These are phyloP conservation scores for Candida piceae DNA, from an alignment of 805 yeast genomes.

Conservation along the genomic window DNA sequence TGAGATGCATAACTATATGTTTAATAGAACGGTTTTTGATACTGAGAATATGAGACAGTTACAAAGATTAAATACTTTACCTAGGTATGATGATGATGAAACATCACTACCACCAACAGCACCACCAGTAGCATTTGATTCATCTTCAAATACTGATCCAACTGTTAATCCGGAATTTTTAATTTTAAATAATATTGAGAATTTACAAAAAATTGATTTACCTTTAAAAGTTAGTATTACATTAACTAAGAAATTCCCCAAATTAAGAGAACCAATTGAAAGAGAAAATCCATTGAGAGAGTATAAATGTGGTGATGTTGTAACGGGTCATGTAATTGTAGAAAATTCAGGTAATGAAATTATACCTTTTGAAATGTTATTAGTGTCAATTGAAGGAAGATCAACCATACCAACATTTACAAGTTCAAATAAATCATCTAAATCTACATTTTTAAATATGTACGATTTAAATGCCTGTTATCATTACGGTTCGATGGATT, in stretches of 20 bases:
- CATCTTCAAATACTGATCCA: slow-evolving; percentile 7
- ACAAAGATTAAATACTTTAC: neutral
- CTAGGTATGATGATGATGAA: neutral
- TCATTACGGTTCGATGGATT: slow-evolving; percentile 32
- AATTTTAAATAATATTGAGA: slow-evolving; percentile 24
- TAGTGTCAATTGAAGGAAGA: slow-evolving; percentile 51
- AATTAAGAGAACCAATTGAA: slow-evolving; percentile 12
- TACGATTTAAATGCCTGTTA: slow-evolving; percentile 50
- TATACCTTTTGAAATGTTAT: slow-evolving; percentile 58
- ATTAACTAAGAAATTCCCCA: slow-evolving; percentile 41
- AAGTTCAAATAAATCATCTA: slow-evolving; percentile 6
- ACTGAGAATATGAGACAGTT: slow-evolving; percentile 1
- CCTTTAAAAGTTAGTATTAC: slow-evolving; percentile 24
- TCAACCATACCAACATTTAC: slow-evolving; percentile 22
- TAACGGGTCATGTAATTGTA: slow-evolving; percentile 50
- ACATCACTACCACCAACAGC: too few relatives aligned
- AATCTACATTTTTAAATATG: slow-evolving; percentile 39
- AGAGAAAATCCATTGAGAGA: slow-evolving; percentile 39
- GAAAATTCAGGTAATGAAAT: slow-evolving; percentile 35
- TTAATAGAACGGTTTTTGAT: slow-evolving; percentile 20
- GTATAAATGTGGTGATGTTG: slow-evolving; percentile 60
- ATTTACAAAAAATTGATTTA: slow-evolving; percentile 18
- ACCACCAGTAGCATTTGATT: too few relatives aligned
- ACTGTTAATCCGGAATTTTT: slow-evolving; percentile 17
- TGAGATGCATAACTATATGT: slow-evolving; percentile 51